These are phyloP conservation scores for Trichoderma sp. DNA, from an alignment of 2,329 filamentous ascomycete genomes.

Conservation along the genomic window DNA sequence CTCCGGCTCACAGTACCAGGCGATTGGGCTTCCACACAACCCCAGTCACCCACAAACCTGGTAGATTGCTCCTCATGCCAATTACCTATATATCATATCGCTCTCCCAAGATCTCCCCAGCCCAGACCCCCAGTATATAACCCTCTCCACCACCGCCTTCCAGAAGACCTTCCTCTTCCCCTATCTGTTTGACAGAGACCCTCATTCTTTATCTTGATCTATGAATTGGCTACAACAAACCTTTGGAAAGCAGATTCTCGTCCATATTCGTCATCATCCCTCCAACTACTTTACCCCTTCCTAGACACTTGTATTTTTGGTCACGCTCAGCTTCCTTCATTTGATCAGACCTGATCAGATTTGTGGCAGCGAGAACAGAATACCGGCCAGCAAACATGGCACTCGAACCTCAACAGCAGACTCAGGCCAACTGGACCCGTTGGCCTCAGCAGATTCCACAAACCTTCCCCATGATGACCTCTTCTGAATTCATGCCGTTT, in stretches of 20 bases:
- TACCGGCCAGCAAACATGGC: constrained; percentile 41
- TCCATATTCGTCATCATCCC: not conserved
- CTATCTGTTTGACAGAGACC: not conserved
- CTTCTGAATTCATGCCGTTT: constrained; percentile 50
- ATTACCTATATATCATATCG: not conserved
- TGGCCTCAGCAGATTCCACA: constrained; percentile 53
- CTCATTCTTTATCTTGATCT: not conserved
- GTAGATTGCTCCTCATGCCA: constrained; percentile 11
- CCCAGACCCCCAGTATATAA: constrained; percentile 29
- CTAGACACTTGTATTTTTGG: not conserved
- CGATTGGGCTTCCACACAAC: constrained; percentile 36
- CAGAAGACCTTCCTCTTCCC: constrained; percentile 12
- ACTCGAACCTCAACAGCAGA: constrained; percentile 48
- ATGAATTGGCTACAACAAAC: not conserved
- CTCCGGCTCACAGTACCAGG: constrained; percentile 31
- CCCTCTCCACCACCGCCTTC: constrained; percentile 25
- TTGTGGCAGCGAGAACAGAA: not conserved
- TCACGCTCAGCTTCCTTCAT: not conserved
- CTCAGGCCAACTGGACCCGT: constrained; percentile 54
- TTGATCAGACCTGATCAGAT: not conserved
- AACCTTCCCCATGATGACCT: constrained; percentile 53
- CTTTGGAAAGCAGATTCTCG: not conserved
- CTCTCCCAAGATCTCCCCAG: constrained; percentile 28
- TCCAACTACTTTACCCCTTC: not conserved
- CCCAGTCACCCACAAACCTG: constrained; percentile 32